Evolutionary conservation across 2,329 filamentous ascomycete species (phyloP), one percentile per base, ranked within the genome.

Genomic region (Mariannaea sp.): DNA sequence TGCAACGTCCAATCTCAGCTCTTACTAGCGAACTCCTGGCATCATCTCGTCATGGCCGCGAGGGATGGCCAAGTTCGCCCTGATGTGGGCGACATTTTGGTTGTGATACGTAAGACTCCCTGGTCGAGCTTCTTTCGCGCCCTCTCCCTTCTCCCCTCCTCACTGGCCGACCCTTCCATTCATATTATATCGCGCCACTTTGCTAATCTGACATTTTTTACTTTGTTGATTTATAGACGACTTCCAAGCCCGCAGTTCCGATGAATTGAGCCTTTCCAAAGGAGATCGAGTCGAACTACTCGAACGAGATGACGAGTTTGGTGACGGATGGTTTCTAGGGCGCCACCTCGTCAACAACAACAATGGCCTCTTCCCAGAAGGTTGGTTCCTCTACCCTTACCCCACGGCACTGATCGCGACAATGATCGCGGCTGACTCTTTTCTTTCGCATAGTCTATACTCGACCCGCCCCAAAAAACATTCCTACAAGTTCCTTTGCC

Each of bases 261-360:
- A 99, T 75, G 94, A 99, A 79, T 80, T 99, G 68, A 95, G 85
- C 64, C 80, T 99, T 61, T 79, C 84, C 49, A 95, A 95, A 68
- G 92, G 89, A 64, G 89, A 94, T 67, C 85, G 88, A 59, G 87
- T 95, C 57, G 88, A 93, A 75, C 76, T 95, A 58, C 84, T 93
- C 59, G 90, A 94, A 74, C 83, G 89, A 66, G 90, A 94, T 70
- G 90, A 94, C 70, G 90, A 94, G 70, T 95, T 94, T 71, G 89
- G 89, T 56, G 90, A 95, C 72, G 90, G 90, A 48, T 92, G 89
- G 90, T 95, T 89, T 69, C 71, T 93, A 66, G 90, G 86, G 56
- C 84, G 84, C 66, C 89, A 93, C 72, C 73, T 90, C 62, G 78
- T 82, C 60, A 92, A 87, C 71, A 84, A 83, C 56, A 87, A 86